These are phyloP conservation scores for Penicillium ucsense DNA, from an alignment of 495 filamentous ascomycete genomes.

Conservation along the genomic window DNA sequence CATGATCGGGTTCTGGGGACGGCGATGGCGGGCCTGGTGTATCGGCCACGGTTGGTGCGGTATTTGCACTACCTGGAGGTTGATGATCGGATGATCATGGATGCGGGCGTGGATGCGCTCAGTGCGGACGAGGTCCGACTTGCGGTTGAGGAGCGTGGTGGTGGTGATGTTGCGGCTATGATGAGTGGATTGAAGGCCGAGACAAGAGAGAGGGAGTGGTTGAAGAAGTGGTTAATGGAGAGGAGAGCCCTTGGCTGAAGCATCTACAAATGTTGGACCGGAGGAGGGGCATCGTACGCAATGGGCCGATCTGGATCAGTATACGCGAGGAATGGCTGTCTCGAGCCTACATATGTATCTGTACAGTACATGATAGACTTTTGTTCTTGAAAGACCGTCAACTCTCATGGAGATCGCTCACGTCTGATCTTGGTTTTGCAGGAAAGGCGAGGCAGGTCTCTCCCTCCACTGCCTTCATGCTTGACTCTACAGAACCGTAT, in stretches of 20 bases:
- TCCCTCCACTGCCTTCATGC: too few relatives aligned
- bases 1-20: conserved; percentile 19
- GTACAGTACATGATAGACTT: too few relatives aligned
- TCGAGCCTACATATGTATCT: too few relatives aligned
- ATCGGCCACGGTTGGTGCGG: conserved; percentile 30
- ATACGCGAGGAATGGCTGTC: too few relatives aligned
- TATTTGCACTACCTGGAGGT: conserved; percentile 42
- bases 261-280: too few relatives aligned
- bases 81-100: conserved; percentile 50
- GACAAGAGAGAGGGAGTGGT: conserved; percentile 25
- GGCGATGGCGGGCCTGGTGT: conserved; percentile 23
- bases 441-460: too few relatives aligned
- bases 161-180: conserved; percentile 20
- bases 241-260: neutral
- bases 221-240: conserved; percentile 26
- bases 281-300: too few relatives aligned
- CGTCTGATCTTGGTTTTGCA: too few relatives aligned
- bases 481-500: too few relatives aligned
- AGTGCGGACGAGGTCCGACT: conserved; percentile 44
- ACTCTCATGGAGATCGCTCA: too few relatives aligned
- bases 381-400: too few relatives aligned
- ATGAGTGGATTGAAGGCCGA: conserved; percentile 13
- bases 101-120: conserved; percentile 43
- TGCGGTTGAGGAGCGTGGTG: conserved; percentile 42
- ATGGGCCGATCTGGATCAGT: too few relatives aligned